A percentile compares a stretch with the other conserved stretches of the same genome.
Evolutionary conservation across 257 asterid genomes (phyloP).

Genomic region (Scutellaria barbata): DNA sequence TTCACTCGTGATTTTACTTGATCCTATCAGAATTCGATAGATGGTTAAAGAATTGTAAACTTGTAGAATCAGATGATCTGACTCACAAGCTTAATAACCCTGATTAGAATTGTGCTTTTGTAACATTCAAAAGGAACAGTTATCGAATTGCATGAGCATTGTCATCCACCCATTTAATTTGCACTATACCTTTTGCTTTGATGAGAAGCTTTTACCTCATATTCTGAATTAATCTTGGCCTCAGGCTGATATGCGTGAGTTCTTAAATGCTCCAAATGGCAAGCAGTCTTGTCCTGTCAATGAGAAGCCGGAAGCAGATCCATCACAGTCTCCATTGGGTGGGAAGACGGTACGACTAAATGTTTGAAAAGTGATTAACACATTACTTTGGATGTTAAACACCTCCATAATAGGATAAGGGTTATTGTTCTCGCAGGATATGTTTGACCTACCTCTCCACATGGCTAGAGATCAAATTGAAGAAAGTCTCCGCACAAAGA

Average conservation of each 20-base stretch:
- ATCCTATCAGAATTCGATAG: too few relatives aligned
- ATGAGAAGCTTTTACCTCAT: slow-evolving; percentile 20
- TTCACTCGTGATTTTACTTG: too few relatives aligned
- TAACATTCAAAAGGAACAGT: background rate
- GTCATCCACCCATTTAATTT: background rate
- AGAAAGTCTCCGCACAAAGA: slow-evolving; percentile 76
- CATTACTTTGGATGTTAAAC: slow-evolving; percentile 22
- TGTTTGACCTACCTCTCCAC: slow-evolving; percentile 88
- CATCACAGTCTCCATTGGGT: slow-evolving; percentile 83
- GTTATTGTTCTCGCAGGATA: slow-evolving; percentile 48
- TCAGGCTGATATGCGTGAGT: slow-evolving; percentile 89
- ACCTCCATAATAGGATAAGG: slow-evolving; percentile 8
- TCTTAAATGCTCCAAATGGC: slow-evolving; percentile 79
- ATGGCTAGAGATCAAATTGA: slow-evolving; percentile 91
- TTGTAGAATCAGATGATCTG: too few relatives aligned
- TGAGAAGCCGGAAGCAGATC: slow-evolving; percentile 66
- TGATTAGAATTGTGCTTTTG: background rate
- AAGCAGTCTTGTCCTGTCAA: slow-evolving; percentile 62
- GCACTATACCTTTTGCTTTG: slow-evolving; percentile 11
- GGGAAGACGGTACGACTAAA: slow-evolving; percentile 71
- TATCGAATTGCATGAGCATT: background rate
- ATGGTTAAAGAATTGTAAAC: too few relatives aligned
- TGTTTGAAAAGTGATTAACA: slow-evolving; percentile 13
- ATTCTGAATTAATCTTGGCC: slow-evolving; percentile 29
- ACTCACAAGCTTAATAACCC: too few relatives aligned